A percentile compares a stretch with the other conserved stretches of the same genome.
Conservation (phyloP, 2,329 filamentous ascomycete genomes). For the Pseudocercospora pini-densiflorae region DNA sequence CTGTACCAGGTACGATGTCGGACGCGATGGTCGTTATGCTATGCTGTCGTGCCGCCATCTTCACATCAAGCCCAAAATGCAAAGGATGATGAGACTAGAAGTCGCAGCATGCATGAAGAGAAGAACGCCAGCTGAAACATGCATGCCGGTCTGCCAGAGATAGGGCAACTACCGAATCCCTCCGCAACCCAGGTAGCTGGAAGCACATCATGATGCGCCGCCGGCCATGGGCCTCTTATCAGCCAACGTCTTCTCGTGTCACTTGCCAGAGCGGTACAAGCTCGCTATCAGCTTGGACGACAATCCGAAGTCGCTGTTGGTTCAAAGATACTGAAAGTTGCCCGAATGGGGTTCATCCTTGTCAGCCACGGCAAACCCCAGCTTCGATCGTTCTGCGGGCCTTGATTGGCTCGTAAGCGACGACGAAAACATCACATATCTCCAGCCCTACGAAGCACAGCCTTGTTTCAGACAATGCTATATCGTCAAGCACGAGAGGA, state of each 20-base stretch:
- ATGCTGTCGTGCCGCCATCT: background rate
- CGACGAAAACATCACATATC: background rate
- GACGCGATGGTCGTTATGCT: background rate
- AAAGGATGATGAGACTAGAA: background rate
- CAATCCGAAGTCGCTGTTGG: background rate
- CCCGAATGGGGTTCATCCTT: conserved; percentile 6
- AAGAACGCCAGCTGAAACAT: background rate
- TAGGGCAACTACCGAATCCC: background rate
- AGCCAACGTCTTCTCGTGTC: background rate
- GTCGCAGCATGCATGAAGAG: background rate
- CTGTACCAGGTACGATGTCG: conserved; percentile 27
- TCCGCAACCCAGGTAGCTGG: background rate
- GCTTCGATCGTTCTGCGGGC: background rate
- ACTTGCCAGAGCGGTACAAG: background rate
- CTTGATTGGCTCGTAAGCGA: background rate
- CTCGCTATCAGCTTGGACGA: background rate
- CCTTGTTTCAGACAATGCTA: background rate
- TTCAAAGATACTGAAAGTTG: conserved; percentile 4
- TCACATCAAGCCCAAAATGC: too few relatives aligned
- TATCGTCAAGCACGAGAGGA: background rate
- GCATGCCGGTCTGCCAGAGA: background rate
- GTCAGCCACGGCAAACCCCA: background rate
- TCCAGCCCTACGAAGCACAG: background rate
- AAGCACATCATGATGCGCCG: background rate
- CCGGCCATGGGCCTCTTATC: background rate